Evolutionary conservation across 208 protist species (phyloP).

Genomic region (Wallacemonas collosoma): DNA sequence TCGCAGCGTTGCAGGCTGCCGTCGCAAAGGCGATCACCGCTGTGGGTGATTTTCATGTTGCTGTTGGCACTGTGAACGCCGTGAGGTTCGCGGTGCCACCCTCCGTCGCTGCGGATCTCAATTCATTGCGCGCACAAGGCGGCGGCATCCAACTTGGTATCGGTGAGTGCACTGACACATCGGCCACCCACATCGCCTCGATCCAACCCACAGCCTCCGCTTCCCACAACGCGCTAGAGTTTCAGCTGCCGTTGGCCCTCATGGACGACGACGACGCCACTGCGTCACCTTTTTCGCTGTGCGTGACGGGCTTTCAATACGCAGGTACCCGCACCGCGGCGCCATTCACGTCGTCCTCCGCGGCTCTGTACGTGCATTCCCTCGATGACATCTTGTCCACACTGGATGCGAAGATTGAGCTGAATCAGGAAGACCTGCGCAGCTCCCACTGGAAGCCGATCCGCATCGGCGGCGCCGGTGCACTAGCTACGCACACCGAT

Average conservation of each 20-base stretch:
- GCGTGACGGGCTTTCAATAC: slow-evolving; percentile 9
- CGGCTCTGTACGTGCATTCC: slow-evolving; percentile 32
- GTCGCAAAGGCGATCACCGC: slow-evolving; percentile 4
- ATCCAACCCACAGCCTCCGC: neutral
- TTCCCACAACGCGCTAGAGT: slow-evolving; percentile 6
- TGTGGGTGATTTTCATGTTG: slow-evolving; percentile 11
- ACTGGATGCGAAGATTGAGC: slow-evolving; percentile 21
- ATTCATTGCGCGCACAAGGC: slow-evolving; percentile 9
- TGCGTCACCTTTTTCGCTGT: slow-evolving; percentile 9
- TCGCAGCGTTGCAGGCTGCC: slow-evolving; percentile 7
- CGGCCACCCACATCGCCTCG: slow-evolving; percentile 1
- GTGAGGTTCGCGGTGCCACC: slow-evolving; percentile 18
- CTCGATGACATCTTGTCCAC: slow-evolving; percentile 27
- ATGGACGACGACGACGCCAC: slow-evolving; percentile 8
- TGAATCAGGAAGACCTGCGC: slow-evolving; percentile 26
- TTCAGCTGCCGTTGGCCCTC: slow-evolving; percentile 26
- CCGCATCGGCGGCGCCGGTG: slow-evolving; percentile 44
- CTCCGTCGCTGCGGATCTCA: neutral
- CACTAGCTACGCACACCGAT: slow-evolving; percentile 41
- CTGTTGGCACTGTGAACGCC: slow-evolving; percentile 2
- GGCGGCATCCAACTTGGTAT: slow-evolving; percentile 13
- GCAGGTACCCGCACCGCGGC: neutral
- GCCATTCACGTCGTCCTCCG: slow-evolving; percentile 19
- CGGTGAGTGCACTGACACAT: slow-evolving; percentile 1
- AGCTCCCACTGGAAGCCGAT: slow-evolving; percentile 25